A percentile compares a stretch with the other conserved stretches of the same genome.
phyloP scores from a whole-genome alignment of 176 grass and related monocot species.

The Dactylis glomerata region DNA sequence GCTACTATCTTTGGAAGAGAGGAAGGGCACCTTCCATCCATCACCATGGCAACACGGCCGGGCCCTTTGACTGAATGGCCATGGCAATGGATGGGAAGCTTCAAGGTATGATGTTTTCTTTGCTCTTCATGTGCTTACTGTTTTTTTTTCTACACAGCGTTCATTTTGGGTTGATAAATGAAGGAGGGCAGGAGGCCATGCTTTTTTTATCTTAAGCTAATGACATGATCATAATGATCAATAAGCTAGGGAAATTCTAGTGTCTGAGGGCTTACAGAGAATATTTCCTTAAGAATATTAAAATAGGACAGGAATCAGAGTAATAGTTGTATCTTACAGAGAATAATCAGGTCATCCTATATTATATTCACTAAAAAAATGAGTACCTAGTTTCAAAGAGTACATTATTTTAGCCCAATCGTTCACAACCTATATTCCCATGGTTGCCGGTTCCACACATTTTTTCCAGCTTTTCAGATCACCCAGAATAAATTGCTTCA shows the following conservation, averaged over 20 bases:
- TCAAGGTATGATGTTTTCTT: constrained; percentile 57
- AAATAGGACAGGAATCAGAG: background rate
- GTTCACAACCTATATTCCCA: too few species aligned
- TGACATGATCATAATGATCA: background rate
- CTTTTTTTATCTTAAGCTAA: background rate
- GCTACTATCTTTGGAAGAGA: background rate
- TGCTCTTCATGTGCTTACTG: background rate
- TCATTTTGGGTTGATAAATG: background rate
- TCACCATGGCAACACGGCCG: constrained; percentile 69
- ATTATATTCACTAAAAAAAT: background rate
- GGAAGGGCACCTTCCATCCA: background rate
- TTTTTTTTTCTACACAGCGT: background rate
- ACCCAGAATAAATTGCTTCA: background rate
- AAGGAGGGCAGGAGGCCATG: background rate
- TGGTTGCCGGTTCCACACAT: background rate
- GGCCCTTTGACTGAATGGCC: constrained; percentile 86
- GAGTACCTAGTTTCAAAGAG: background rate
- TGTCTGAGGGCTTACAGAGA: too few species aligned
- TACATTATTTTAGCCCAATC: background rate
- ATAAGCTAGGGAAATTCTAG: background rate
- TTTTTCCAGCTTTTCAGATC: background rate
- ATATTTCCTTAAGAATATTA: background rate
- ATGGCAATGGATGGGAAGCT: constrained; percentile 83
- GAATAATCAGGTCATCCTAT: background rate
- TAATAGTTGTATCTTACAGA: background rate